Conservation (phyloP, 345 rosid species). For the Linum tenue region DNA sequence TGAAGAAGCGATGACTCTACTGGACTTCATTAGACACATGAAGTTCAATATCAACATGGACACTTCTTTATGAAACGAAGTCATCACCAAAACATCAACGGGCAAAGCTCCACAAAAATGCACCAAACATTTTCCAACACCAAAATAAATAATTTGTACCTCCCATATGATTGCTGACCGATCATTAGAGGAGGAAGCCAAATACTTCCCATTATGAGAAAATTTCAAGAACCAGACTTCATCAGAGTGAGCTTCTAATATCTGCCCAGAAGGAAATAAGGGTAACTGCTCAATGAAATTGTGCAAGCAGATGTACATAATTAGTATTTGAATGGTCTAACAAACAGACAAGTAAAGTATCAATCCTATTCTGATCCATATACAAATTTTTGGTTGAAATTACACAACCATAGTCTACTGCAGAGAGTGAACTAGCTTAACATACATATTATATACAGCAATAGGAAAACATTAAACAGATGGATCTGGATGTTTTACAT, state of each 20-base stretch:
- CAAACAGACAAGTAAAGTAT: not conserved
- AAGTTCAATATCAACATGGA: not conserved
- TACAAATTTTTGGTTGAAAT: not conserved
- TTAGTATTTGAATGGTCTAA: not conserved
- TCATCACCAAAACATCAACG: no score
- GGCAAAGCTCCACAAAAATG: no score
- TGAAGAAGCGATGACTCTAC: not conserved
- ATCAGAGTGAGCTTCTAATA: slow-evolving; percentile 51
- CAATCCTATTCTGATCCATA: not conserved
- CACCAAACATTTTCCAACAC: not conserved
- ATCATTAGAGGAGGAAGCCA: slow-evolving; percentile 67
- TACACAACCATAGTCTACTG: not conserved
- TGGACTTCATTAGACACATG: not conserved
- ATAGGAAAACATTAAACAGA: not conserved
- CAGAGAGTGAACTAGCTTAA: not conserved
- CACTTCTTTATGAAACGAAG: no score
- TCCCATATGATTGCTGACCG: slow-evolving; percentile 56
- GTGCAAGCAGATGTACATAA: not conserved
- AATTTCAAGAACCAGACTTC: slow-evolving; percentile 77
- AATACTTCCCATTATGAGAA: slow-evolving; percentile 58
- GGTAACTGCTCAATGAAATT: not conserved
- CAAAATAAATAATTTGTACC: slow-evolving; percentile 24
- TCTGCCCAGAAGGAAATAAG: slow-evolving; percentile 29
- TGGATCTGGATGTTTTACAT: not conserved
- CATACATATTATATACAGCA: not conserved